Evolutionary conservation across 768 basidiomycete species (phyloP).

Genomic region (Russula lepida): DNA sequence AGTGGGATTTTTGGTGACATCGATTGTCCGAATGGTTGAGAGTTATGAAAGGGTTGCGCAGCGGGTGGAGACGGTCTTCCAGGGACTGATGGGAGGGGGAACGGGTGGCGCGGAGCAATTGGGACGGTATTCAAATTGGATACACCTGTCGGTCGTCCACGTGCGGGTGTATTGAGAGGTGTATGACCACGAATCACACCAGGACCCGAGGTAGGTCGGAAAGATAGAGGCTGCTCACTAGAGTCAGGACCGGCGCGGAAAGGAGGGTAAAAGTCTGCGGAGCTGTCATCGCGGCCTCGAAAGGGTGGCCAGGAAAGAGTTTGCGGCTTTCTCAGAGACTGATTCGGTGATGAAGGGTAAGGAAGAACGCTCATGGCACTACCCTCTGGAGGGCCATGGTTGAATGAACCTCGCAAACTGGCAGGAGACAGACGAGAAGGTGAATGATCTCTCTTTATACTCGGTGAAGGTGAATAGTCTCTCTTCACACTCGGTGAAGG

Average conservation of each 20-base stretch:
- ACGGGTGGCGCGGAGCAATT: conserved; percentile 3
- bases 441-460: conserved; percentile 3
- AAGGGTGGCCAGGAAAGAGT: conserved; percentile 16
- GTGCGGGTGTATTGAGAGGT: neutral
- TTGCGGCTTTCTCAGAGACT: conserved; percentile 3
- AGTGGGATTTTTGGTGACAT: neutral
- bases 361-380: conserved; percentile 8
- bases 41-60: neutral
- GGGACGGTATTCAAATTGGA: conserved; percentile 7
- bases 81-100: neutral
- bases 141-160: neutral
- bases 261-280: conserved; percentile 14
- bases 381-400: conserved; percentile 5
- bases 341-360: conserved; percentile 9
- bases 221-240: conserved; percentile 6
- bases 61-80: conserved; percentile 2
- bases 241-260: conserved; percentile 15
- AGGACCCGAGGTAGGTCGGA: conserved; percentile 3
- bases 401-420: conserved; percentile 11
- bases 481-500: conserved; percentile 5
- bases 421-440: conserved; percentile 10
- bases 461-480: conserved; percentile 9
- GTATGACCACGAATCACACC: neutral
- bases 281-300: conserved; percentile 1
- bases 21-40: neutral